Base-by-base conservation (phyloP, 2,329 filamentous ascomycete species). In the Claviceps lovelessii region DNA sequence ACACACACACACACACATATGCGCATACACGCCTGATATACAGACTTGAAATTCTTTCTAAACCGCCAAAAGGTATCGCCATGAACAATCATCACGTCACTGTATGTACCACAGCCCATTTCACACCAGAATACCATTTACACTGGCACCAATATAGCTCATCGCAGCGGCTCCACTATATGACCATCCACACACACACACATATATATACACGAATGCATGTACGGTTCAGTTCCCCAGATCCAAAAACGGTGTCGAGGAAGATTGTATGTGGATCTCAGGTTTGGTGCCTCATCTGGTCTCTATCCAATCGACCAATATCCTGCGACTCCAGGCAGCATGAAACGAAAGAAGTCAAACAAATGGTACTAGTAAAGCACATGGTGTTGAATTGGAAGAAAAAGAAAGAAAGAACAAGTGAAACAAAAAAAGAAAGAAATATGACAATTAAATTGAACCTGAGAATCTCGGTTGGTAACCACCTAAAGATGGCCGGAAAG, bases 401-500 rank as follows among this genome's bases (percentile, higher is more conserved):
- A 28, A n/a, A 41, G 15, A 41, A n/a, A n/a, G n/a, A n/a, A n/a
- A 41, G 17, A n/a, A 41, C n/a, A n/a, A n/a, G 23, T 23, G 23
- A 17, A n/a, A n/a, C 2, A 8, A 8, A 45, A 45, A 23, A 5
- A 13, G 28, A 23, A 11, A 45, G 15, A 28, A 46, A 17, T 4
- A 37, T 13, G 10, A 37, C 4, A 37, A 37, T 37, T 4, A 37
- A 11, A 37, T 10, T 10, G 13, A 37, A 37, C 13, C 23, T 23
- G 23, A 23, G 23, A 23, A 23, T 10, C 9, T 37, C 7, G 17
- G 17, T 15, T 35, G 5, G 29, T 19, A 5, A 17, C 49, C n/a
- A 33, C 65, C 67, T 79, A 90, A 62, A 90, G 72, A 65, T 89
- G 84, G 52, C 87, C 87, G 50, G 86, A 88, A 53, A 91, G 74